Percentiles rank a stretch among this genome's conserved stretches.
These are phyloP conservation scores for Coemansia sp. DNA, from an alignment of 192 early-diverging fungal species.

Conservation along the genomic window DNA sequence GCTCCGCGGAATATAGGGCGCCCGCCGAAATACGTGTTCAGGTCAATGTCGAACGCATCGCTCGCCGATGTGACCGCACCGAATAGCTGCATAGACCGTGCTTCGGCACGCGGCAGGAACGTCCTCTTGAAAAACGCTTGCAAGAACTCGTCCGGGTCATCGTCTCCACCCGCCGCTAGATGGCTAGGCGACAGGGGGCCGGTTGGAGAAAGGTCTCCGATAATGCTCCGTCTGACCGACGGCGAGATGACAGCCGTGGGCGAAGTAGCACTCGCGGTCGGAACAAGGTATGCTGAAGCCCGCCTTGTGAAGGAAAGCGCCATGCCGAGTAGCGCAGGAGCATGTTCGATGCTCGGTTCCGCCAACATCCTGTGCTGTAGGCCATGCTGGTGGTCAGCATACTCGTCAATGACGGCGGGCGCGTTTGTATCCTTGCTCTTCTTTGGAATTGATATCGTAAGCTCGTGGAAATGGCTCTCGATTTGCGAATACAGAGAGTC, in stretches of 20 bases:
- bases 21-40: conserved; percentile 40
- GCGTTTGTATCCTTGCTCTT: conserved; percentile 31
- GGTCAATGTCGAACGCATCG: conserved; percentile 45
- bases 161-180: conserved; percentile 9
- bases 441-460: conserved; percentile 25
- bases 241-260: conserved; percentile 32
- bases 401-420: conserved; percentile 50
- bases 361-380: conserved; percentile 50
- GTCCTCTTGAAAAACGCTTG: conserved; percentile 59
- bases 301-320: conserved; percentile 50
- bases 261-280: conserved; percentile 1
- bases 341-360: conserved; percentile 51
- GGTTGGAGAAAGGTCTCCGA: conserved; percentile 29
- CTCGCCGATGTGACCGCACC: conserved; percentile 32
- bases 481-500: conserved; percentile 48
- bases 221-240: conserved; percentile 45
- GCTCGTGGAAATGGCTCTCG: conserved; percentile 45
- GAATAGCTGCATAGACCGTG: conserved; percentile 69
- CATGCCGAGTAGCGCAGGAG: conserved; percentile 49
- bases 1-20: conserved; percentile 53
- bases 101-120: conserved; percentile 82
- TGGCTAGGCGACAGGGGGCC: conserved; percentile 21
- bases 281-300: conserved; percentile 27
- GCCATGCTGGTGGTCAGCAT: conserved; percentile 42
- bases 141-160: conserved; percentile 60